Percentiles rank a stretch among this genome's conserved stretches.
Conservation (phyloP, 208 protist species). For the Leptomonas seymouri region DNA sequence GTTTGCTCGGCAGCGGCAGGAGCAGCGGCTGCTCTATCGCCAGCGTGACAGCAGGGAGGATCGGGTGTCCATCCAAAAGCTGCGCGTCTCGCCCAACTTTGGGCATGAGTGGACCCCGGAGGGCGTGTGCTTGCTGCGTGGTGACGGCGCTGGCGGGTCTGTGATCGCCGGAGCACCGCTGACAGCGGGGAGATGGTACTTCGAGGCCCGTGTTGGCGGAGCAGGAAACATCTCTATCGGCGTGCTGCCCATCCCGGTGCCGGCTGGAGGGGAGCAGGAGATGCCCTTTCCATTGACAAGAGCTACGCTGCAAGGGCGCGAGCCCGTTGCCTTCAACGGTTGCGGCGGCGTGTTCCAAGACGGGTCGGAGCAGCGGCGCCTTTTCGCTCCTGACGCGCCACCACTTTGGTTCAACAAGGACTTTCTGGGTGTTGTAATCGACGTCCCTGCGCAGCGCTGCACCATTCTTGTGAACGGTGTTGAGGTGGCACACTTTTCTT, state of each 20-base stretch:
- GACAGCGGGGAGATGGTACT: conserved; percentile 84
- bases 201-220: conserved; percentile 77
- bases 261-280: conserved; percentile 12
- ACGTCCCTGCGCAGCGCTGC: conserved; percentile 59
- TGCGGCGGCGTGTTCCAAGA: conserved; percentile 51
- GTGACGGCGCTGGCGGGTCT: conserved; percentile 42
- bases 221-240: conserved; percentile 75
- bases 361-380: conserved; percentile 16
- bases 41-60: conserved; percentile 51
- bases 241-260: conserved; percentile 47
- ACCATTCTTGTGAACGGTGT: conserved; percentile 77
- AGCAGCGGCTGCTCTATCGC: conserved; percentile 73
- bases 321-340: conserved; percentile 81
- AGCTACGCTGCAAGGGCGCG: conserved; percentile 21
- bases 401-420: conserved; percentile 72
- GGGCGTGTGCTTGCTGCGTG: conserved; percentile 64
- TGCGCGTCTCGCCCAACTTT: conserved; percentile 54
- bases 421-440: conserved; percentile 82
- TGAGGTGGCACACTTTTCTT: conserved; percentile 46
- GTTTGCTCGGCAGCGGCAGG: conserved; percentile 62
- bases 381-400: conserved; percentile 12
- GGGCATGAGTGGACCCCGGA: conserved; percentile 76
- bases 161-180: conserved; percentile 69
- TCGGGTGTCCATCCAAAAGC: conserved; percentile 67
- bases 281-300: conserved; percentile 22